phyloP scores from a whole-genome alignment of 176 grass and related monocot genomes.

The Melocanna baccifera region DNA sequence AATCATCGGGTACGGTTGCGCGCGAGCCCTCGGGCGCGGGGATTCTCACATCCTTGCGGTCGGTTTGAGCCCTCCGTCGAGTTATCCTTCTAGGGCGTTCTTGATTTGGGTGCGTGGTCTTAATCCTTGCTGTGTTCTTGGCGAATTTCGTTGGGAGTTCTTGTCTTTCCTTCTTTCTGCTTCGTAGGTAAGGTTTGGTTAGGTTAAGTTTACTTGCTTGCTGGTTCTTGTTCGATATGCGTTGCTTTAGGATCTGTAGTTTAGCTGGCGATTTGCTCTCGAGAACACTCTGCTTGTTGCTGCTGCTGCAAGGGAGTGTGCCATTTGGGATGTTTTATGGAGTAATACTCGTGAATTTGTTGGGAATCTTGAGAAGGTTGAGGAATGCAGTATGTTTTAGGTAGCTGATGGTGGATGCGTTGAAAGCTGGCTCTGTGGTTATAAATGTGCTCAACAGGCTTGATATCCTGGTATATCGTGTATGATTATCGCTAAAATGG shows the following conservation, averaged over 20 bases:
- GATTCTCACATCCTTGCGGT: neutral
- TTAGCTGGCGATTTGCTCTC: neutral
- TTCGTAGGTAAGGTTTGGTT: neutral
- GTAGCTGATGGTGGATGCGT: neutral
- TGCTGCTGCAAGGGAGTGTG: neutral
- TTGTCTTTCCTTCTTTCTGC: neutral
- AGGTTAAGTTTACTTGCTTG: neutral
- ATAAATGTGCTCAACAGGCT: neutral
- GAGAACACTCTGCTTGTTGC: neutral
- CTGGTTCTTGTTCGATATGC: neutral
- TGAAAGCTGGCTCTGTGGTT: neutral
- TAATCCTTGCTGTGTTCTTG: neutral
- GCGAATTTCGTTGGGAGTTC: neutral
- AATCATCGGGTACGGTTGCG: neutral
- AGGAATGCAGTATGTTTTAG: neutral
- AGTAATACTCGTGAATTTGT: neutral
- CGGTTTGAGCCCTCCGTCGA: neutral
- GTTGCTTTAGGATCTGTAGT: neutral
- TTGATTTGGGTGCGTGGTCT: constrained; percentile 18
- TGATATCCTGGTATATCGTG: neutral
- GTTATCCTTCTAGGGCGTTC: neutral
- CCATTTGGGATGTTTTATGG: neutral
- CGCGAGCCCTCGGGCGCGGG: neutral
- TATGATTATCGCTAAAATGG: neutral
- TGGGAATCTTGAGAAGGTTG: neutral